These are phyloP conservation scores for Prunus mongolica DNA, from an alignment of 306 rosid species.

Conservation along the genomic window DNA sequence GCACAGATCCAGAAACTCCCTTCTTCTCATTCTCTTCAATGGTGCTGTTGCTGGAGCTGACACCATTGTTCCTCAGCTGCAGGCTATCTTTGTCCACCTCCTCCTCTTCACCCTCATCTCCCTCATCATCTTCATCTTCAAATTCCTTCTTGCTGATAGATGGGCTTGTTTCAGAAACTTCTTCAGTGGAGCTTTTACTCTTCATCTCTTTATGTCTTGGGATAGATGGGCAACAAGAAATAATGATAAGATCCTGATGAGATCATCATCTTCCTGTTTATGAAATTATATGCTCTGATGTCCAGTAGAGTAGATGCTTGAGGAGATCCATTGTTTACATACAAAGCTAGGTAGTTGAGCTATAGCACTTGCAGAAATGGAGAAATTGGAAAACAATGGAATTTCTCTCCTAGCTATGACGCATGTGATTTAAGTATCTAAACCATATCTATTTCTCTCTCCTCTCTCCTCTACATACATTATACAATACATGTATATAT, in stretches of 20 bases:
- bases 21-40: conserved; percentile 34
- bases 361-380: conserved; percentile 7
- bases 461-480: neutral
- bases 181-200: conserved; percentile 10
- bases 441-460: conserved; percentile 15
- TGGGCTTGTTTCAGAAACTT: conserved; percentile 20
- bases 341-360: conserved; percentile 3
- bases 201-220: conserved; percentile 7
- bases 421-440: neutral
- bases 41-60: conserved; percentile 37
- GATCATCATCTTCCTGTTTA: neutral
- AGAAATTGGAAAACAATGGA: conserved; percentile 10
- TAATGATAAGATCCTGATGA: conserved; percentile 1
- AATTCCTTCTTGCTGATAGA: conserved; percentile 3
- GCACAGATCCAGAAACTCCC: conserved; percentile 34
- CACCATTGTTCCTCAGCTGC: conserved; percentile 5
- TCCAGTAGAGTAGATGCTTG: neutral
- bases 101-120: neutral
- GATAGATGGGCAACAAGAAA: neutral
- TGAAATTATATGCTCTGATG: neutral
- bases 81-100: conserved; percentile 2
- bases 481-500: neutral
- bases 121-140: neutral
- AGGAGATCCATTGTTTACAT: neutral
- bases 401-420: neutral